Conservation (phyloP, 495 filamentous ascomycete genomes). For the Penicillium robsamsonii region DNA sequence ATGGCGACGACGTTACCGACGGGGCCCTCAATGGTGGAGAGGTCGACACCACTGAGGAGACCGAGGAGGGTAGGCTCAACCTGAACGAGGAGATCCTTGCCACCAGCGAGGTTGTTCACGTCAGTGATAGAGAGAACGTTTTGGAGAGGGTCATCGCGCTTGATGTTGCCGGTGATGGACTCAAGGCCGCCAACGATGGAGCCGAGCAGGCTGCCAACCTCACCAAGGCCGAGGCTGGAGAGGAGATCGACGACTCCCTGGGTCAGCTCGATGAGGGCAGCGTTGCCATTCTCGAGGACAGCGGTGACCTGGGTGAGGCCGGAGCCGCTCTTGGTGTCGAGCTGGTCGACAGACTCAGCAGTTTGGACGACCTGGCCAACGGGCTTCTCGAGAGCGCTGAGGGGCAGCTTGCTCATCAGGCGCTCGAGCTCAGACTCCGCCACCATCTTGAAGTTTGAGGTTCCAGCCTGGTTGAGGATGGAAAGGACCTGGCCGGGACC, state of each 20-base stretch:
- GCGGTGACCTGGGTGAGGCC: slow-evolving; percentile 11
- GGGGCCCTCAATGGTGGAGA: slow-evolving; percentile 17
- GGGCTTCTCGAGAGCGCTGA: slow-evolving; percentile 13
- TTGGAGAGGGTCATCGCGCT: slow-evolving; percentile 13
- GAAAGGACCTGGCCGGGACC: slow-evolving; percentile 13
- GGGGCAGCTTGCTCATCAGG: slow-evolving; percentile 18
- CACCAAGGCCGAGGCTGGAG: slow-evolving; percentile 57
- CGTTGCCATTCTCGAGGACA: slow-evolving; percentile 19
- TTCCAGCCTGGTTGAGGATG: slow-evolving; percentile 21
- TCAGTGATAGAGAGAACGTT: slow-evolving; percentile 20
- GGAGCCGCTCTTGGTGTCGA: slow-evolving; percentile 7
- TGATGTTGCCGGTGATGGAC: slow-evolving; percentile 8
- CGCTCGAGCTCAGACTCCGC: slow-evolving; percentile 22
- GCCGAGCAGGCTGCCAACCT: slow-evolving; percentile 61
- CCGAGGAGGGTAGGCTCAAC: slow-evolving; percentile 15
- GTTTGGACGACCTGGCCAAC: slow-evolving; percentile 22
- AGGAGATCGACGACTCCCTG: slow-evolving; percentile 15
- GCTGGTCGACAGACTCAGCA: slow-evolving; percentile 14
- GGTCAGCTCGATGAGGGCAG: slow-evolving; percentile 25
- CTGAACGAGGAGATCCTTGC: slow-evolving; percentile 17
- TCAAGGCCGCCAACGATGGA: slow-evolving; percentile 17
- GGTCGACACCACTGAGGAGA: slow-evolving; percentile 18
- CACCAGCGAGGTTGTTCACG: slow-evolving; percentile 10
- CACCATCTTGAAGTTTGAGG: slow-evolving; percentile 15
- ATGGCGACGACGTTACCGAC: slow-evolving; percentile 20